These are phyloP conservation scores for Beta macrorhiza DNA, from an alignment of 179 eudicot species.

Conservation along the genomic window DNA sequence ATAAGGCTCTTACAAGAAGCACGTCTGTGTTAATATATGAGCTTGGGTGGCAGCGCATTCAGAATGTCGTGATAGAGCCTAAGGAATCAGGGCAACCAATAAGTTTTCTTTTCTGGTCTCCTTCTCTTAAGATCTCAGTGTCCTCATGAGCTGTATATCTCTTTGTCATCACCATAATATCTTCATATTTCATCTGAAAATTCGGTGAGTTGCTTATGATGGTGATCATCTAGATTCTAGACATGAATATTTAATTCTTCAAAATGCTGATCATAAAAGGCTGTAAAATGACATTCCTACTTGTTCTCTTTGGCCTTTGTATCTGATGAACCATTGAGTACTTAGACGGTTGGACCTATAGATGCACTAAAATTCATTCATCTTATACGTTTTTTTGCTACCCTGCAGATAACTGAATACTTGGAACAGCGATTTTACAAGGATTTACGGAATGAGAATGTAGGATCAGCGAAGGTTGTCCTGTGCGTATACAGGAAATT, in stretches of 20 bases:
- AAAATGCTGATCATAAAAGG: neutral
- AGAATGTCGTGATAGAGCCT: neutral
- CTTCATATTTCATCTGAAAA: too few species aligned
- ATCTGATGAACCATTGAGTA: neutral
- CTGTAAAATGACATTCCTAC: neutral
- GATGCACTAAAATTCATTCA: conserved; percentile 1
- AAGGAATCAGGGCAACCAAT: neutral
- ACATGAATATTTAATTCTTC: neutral
- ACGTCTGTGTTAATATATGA: neutral
- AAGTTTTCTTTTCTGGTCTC: neutral
- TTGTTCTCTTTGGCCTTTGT: neutral
- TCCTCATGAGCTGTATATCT: neutral
- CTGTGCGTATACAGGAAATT: conserved; percentile 69
- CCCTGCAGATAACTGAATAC: conserved; percentile 70
- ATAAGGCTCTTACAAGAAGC: neutral
- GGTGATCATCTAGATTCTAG: neutral
- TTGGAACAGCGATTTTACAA: conserved; percentile 85
- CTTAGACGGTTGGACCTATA: neutral
- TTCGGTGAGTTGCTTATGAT: neutral
- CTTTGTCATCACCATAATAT: too few species aligned
- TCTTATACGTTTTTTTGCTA: neutral
- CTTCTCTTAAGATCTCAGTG: neutral
- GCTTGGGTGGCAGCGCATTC: neutral
- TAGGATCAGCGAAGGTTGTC: conserved; percentile 73
- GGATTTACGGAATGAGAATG: conserved; percentile 70